Conservation (phyloP, 768 basidiomycete species). For the Mycena metata region DNA sequence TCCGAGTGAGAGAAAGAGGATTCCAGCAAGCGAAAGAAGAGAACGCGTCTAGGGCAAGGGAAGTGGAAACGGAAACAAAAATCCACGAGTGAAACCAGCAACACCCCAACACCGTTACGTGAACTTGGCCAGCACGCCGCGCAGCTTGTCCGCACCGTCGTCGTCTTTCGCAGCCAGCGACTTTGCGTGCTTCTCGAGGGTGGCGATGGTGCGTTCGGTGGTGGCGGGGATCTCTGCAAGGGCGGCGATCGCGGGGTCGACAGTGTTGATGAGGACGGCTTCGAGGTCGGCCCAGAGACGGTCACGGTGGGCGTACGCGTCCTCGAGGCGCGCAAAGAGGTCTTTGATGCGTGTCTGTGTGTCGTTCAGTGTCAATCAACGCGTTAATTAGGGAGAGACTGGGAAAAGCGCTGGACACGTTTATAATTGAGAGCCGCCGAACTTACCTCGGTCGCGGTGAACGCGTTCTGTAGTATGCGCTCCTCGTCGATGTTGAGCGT, state of each 20-base stretch:
- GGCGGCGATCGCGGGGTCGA: conserved; percentile 56
- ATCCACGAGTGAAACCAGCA: not conserved
- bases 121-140: conserved; percentile 36
- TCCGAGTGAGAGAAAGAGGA: not conserved
- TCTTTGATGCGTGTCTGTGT: conserved; percentile 57
- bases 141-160: conserved; percentile 38
- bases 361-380: not conserved
- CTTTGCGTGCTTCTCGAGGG: conserved; percentile 68
- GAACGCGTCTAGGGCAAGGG: conserved; percentile 3
- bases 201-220: conserved; percentile 64
- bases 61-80: not conserved
- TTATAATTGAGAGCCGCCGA: conserved; percentile 10
- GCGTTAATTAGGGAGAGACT: no score
- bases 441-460: conserved; percentile 58
- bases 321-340: conserved; percentile 61
- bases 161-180: conserved; percentile 52
- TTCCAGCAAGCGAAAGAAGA: not conserved
- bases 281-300: conserved; percentile 66
- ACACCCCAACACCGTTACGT: not conserved
- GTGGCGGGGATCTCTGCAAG: conserved; percentile 63
- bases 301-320: conserved; percentile 63
- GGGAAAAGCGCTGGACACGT: no score
- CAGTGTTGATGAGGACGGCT: conserved; percentile 54
- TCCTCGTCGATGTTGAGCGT: conserved; percentile 57
- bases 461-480: conserved; percentile 55